Base-by-base conservation (phyloP, 2,329 filamentous ascomycete genomes). In the Cercospora sojina region DNA sequence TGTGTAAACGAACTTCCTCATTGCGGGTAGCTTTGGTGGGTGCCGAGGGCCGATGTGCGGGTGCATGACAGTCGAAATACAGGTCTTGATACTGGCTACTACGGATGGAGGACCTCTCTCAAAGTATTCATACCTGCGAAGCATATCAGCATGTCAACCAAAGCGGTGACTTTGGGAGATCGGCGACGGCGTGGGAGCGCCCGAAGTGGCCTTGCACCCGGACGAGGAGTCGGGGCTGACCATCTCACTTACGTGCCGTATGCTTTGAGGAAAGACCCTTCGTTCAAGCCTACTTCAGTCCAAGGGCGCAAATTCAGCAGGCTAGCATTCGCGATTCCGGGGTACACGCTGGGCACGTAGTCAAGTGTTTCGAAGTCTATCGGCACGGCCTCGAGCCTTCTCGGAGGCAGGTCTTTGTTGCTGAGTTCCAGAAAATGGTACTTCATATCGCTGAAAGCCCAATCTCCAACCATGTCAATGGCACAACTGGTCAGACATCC, bases 191-290 rank as follows among this genome's bases (percentile, higher is more conserved):
- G 13, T 4, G 32, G 8, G 32, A n/a, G 3, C 32, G 32, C 32
- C 9, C 13, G 32, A 49, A 13, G n/a, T 6, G 10, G 16, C 20
- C 32, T 49, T 18, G 43, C 43, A 49, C 3, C 12, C 20, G 16
- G 2, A 7, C 43, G 43, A 49, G 3, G 20, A 10, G 5, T 2
- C 4, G 43, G 43, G 25, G 20, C 43, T 12, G 0, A 20, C 20
- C 43, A 49, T 49, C 43, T 49, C 12, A 56, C 51, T 32, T 56
- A 56, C 3, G 86, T 88, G 56, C 85, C 84, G 78, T 91, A 93
- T 5, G 87, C 89, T 65, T 84, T 84, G n/a, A 90, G 84, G 4
- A 87, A 91, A 0, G 90, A 91, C 8, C 90, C 90, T 79, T 94
- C 91, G 75, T 93, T 93, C 69, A 92, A 85, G 1, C 85, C 80